Conservation (phyloP, 306 rosid species). For the Rosa persica region DNA sequence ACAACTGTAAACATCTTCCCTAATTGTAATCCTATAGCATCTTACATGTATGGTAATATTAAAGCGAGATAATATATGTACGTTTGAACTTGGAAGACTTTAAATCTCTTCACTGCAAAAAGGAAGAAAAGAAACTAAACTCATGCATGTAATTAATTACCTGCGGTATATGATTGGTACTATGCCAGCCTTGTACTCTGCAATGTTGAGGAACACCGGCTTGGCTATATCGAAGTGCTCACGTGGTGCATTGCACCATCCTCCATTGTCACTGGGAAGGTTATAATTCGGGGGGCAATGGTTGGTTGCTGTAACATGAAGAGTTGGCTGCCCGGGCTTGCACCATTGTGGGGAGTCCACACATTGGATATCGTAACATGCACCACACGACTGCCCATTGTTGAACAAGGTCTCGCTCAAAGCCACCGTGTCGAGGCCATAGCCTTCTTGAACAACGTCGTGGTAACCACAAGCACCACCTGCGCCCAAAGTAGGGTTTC, state of each 20-base stretch:
- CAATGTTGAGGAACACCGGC: constrained; percentile 61
- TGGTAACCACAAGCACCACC: constrained; percentile 87
- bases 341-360: constrained; percentile 46
- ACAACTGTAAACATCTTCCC: neutral
- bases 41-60: too few relatives aligned
- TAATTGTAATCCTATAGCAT: neutral
- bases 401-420: constrained; percentile 64
- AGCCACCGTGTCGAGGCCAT: constrained; percentile 64
- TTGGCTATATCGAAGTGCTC: constrained; percentile 79
- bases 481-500: neutral
- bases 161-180: constrained; percentile 70
- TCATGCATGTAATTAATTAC: constrained; percentile 17
- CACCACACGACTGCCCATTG: constrained; percentile 59
- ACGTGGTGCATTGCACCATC: constrained; percentile 86
- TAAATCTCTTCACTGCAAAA: neutral
- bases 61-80: too few relatives aligned
- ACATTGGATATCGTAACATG: constrained; percentile 73
- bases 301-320: constrained; percentile 67
- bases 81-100: neutral
- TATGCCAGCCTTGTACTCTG: constrained; percentile 51
- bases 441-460: constrained; percentile 67
- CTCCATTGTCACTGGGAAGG: constrained; percentile 49
- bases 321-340: constrained; percentile 42
- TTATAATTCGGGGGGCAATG: constrained; percentile 58
- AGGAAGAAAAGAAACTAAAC: neutral